phyloP scores from a whole-genome alignment of 2,329 filamentous ascomycete genomes.

The Celoporthe dispersa region DNA sequence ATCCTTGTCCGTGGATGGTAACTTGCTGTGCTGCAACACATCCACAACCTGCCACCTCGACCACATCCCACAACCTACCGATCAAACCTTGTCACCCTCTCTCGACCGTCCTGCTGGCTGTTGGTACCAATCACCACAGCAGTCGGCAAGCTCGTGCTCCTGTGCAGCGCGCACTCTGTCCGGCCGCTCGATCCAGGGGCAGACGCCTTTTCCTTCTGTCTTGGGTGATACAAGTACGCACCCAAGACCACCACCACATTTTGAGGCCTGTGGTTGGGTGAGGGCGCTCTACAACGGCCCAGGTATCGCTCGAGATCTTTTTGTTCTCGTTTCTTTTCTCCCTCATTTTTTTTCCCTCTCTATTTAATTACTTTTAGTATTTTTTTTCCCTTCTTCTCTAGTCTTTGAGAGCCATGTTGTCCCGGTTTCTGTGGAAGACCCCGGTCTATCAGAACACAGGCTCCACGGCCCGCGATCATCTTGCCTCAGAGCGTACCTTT shows the following conservation, averaged over 20 bases:
- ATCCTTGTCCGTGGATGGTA: not conserved
- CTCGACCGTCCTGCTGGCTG: not conserved
- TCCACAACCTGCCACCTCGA: not conserved
- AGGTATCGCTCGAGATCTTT: not conserved
- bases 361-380: no score
- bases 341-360: not conserved
- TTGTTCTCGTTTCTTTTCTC: not conserved
- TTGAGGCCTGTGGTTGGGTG: not conserved
- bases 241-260: not conserved
- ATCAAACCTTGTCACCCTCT: not conserved
- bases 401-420: constrained; percentile 18
- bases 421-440: constrained; percentile 30
- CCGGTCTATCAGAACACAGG: constrained; percentile 49
- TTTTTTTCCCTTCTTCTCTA: not conserved
- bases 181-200: not conserved
- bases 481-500: constrained; percentile 58
- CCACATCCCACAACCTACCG: not conserved
- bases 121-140: not conserved
- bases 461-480: constrained; percentile 55
- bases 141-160: constrained; percentile 7
- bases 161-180: not conserved
- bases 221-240: not conserved
- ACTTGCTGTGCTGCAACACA: not conserved
- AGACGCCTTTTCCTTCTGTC: not conserved
- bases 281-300: not conserved